Evolutionary conservation across 2,329 filamentous ascomycete genomes (phyloP).

Genomic region (Colletotrichum eleusines): DNA sequence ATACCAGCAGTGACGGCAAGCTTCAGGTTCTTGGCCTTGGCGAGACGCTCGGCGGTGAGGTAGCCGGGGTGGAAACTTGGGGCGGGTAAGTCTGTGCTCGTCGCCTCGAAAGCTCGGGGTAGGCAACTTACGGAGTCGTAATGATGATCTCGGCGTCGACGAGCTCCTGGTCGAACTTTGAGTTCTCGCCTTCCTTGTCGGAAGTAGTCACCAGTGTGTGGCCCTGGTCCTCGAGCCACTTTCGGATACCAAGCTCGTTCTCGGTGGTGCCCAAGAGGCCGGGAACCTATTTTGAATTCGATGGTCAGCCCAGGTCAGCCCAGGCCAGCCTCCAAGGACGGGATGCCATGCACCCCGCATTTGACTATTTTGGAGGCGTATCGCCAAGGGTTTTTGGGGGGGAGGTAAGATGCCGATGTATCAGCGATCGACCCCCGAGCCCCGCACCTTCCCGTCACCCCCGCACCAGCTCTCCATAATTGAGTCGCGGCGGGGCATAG

Average conservation of each 20-base stretch:
- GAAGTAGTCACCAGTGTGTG: conserved; percentile 98
- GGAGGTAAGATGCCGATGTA: conserved; percentile 40
- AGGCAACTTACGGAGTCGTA: conserved; percentile 82
- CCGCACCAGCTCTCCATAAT: conserved; percentile 33
- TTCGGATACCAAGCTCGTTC: conserved; percentile 96
- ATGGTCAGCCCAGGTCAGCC: conserved; percentile 21
- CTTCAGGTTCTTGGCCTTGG: conserved; percentile 99
- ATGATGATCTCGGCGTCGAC: conserved; percentile 99
- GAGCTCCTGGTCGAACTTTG: conserved; percentile 93
- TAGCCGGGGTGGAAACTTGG: conserved; percentile 96
- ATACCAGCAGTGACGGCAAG: conserved; percentile 97
- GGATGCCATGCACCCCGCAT: conserved; percentile 39
- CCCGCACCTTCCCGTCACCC: conserved; percentile 40
- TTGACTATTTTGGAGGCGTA: conserved; percentile 22
- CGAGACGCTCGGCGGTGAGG: conserved; percentile 94
- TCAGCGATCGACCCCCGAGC: conserved; percentile 42
- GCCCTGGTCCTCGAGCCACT: conserved; percentile 97
- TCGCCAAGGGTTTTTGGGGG: conserved; percentile 33
- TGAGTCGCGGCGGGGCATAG: conserved; percentile 33
- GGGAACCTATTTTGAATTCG: conserved; percentile 67
- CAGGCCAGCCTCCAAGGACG: too few relatives aligned
- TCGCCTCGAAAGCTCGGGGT: not conserved
- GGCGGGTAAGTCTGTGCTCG: conserved; percentile 3
- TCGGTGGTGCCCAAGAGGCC: conserved; percentile 93
- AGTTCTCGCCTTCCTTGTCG: conserved; percentile 95